These are phyloP conservation scores for Udeniomyces megalosporus DNA, from an alignment of 768 basidiomycete species.

Conservation along the genomic window DNA sequence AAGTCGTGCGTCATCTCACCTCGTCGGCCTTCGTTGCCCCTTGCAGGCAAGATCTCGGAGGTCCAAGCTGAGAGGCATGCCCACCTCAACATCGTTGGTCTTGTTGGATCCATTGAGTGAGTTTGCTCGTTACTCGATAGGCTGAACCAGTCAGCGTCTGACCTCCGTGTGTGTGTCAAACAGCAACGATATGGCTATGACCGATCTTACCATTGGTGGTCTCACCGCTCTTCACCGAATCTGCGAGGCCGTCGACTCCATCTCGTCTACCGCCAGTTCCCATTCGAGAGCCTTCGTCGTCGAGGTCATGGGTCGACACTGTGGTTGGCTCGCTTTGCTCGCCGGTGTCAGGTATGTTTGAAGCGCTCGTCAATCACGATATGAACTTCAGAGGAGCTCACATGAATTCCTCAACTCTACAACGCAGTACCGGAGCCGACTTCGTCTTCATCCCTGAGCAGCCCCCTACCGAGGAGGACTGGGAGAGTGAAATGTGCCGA, in stretches of 20 bases:
- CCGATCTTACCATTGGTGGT: constrained; percentile 91
- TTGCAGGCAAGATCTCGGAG: constrained; percentile 52
- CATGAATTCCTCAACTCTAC: too few relatives aligned
- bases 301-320: constrained; percentile 98
- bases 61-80: constrained; percentile 53
- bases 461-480: constrained; percentile 58
- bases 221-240: constrained; percentile 90
- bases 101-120: constrained; percentile 87
- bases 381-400: too few relatives aligned
- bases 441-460: constrained; percentile 95
- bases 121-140: constrained; percentile 2
- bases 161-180: neutral
- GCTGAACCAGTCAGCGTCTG: neutral
- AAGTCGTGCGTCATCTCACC: neutral
- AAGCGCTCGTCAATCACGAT: too few relatives aligned
- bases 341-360: constrained; percentile 73
- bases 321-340: constrained; percentile 93
- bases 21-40: neutral
- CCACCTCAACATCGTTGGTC: constrained; percentile 89
- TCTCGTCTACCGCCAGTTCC: constrained; percentile 87
- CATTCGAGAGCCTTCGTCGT: constrained; percentile 96
- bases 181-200: constrained; percentile 90
- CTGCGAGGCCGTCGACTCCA: constrained; percentile 94
- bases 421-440: constrained; percentile 55
- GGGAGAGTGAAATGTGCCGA: constrained; percentile 85